Percentiles rank a stretch among this genome's conserved stretches.
These are phyloP conservation scores for Tillandsia leiboldiana DNA, from an alignment of 176 grass and related monocot genomes.

Conservation along the genomic window DNA sequence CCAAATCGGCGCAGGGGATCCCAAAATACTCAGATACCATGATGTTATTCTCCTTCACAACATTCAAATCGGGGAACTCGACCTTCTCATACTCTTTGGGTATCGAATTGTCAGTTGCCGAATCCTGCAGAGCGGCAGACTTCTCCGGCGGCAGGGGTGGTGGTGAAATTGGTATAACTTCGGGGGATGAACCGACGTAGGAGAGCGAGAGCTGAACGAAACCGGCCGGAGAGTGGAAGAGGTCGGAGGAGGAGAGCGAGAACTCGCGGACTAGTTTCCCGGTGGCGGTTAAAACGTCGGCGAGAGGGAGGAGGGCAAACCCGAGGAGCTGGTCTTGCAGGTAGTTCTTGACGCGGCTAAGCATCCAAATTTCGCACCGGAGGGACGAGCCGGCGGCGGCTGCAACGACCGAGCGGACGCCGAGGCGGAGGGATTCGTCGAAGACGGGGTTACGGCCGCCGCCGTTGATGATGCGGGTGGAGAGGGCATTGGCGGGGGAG, in stretches of 20 bases:
- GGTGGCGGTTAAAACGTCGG: constrained; percentile 36
- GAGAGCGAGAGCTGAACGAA: constrained; percentile 78
- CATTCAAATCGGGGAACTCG: constrained; percentile 72
- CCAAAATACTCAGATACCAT: constrained; percentile 90
- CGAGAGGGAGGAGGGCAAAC: constrained; percentile 58
- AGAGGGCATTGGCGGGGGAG: constrained; percentile 37
- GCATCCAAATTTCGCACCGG: constrained; percentile 86
- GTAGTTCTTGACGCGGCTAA: constrained; percentile 85
- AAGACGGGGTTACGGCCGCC: constrained; percentile 82
- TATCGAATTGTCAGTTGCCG: constrained; percentile 23
- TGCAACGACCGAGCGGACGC: constrained; percentile 11
- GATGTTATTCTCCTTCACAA: constrained; percentile 66
- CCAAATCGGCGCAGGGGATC: constrained; percentile 41
- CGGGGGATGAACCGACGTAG: constrained; percentile 66
- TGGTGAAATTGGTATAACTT: constrained; percentile 48
- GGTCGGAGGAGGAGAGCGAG: constrained; percentile 57
- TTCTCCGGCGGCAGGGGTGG: constrained; percentile 14
- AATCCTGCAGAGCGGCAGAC: not conserved
- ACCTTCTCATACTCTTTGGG: constrained; percentile 59
- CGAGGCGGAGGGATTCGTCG: constrained; percentile 48
- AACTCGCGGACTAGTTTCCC: constrained; percentile 49
- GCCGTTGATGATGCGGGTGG: constrained; percentile 67
- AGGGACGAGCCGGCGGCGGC: constrained; percentile 31
- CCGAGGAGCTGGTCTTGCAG: constrained; percentile 87
- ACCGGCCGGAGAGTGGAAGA: constrained; percentile 77